phyloP scores from a whole-genome alignment of 345 rosid genomes.

The Lepidium aucheri region DNA sequence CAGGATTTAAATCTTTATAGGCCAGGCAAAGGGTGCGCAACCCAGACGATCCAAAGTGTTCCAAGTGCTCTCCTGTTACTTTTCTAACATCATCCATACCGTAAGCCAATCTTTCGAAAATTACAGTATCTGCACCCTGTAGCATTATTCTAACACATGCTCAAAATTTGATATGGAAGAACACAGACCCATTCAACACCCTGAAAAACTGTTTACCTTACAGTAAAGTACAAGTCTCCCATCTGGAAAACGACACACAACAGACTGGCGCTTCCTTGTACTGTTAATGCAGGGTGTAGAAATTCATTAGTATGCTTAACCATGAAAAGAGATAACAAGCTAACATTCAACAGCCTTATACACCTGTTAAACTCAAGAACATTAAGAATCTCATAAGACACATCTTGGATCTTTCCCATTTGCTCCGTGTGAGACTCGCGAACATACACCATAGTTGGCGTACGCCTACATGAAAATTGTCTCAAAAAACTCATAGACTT shows the following conservation, averaged over 20 bases:
- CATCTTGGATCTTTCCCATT: constrained; percentile 79
- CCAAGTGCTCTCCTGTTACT: constrained; percentile 72
- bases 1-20: constrained; percentile 65
- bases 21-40: constrained; percentile 97
- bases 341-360: neutral
- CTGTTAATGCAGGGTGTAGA: constrained; percentile 32
- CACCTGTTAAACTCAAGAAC: constrained; percentile 98
- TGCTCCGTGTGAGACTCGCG: constrained; percentile 94
- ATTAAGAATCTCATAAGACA: constrained; percentile 80
- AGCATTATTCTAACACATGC: constrained; percentile 21
- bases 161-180: constrained; percentile 20
- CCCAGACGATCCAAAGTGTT: constrained; percentile 90
- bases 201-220: constrained; percentile 51
- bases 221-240: constrained; percentile 95
- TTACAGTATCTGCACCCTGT: constrained; percentile 97
- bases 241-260: constrained; percentile 87
- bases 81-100: constrained; percentile 63
- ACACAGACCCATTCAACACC: neutral
- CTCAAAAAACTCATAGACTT: constrained; percentile 13
- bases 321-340: neutral
- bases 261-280: constrained; percentile 98
- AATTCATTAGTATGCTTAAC: neutral
- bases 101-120: constrained; percentile 72
- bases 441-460: constrained; percentile 83
- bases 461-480: constrained; percentile 46